A percentile compares a stretch with the other conserved stretches of the same genome.
These are phyloP conservation scores for Rubia balearica DNA, from an alignment of 305 asterid genomes.

Conservation along the genomic window DNA sequence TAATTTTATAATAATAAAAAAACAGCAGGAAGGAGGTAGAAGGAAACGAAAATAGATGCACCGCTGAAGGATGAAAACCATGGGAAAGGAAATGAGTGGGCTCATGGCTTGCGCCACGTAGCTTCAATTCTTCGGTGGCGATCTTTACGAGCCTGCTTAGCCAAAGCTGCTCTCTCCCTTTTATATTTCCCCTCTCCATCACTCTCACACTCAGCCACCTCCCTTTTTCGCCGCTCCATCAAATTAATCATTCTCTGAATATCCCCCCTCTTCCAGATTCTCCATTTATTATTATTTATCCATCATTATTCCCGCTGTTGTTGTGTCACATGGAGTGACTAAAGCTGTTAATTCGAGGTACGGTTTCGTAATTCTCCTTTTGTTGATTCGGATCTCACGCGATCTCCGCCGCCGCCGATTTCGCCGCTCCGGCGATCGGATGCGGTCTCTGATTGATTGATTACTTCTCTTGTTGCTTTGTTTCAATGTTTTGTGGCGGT, in stretches of 20 bases:
- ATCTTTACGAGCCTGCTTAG: conserved; percentile 15
- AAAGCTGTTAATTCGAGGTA: neutral
- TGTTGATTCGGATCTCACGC: conserved; percentile 25
- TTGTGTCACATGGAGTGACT: neutral
- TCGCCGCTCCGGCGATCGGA: neutral
- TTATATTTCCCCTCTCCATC: conserved; percentile 6
- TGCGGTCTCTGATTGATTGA: neutral
- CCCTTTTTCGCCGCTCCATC: neutral
- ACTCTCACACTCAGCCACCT: conserved; percentile 11
- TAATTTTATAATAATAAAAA: too few relatives aligned
- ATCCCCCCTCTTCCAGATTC: conserved; percentile 6
- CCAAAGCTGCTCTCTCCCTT: conserved; percentile 9
- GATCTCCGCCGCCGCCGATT: conserved; percentile 4
- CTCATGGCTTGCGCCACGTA: conserved; percentile 48
- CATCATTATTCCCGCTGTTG: neutral
- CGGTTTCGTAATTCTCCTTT: neutral
- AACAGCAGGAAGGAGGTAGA: neutral
- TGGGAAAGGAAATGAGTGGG: neutral
- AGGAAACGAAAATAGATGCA: neutral
- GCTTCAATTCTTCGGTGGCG: conserved; percentile 38
- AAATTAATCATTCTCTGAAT: conserved; percentile 6
- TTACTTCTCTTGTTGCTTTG: conserved; percentile 6
- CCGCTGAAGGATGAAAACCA: neutral
- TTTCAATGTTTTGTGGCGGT: neutral
- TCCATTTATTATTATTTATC: neutral